Percentiles rank a stretch among this genome's conserved stretches.
Evolutionary conservation across 495 filamentous ascomycete species (phyloP).

Genomic region (Xylaria grammica): DNA sequence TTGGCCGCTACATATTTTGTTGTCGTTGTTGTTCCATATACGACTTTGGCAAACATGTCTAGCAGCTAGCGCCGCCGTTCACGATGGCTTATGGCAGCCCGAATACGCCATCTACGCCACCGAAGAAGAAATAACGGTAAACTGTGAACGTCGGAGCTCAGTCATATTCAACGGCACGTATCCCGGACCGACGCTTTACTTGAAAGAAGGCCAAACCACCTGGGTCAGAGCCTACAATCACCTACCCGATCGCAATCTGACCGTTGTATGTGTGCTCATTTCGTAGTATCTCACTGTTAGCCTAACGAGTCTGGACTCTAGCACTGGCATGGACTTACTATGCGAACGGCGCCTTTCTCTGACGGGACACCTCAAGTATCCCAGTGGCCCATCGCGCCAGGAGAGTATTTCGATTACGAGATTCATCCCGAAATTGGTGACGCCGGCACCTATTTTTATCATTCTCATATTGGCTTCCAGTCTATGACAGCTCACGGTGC

Average conservation of each 20-base stretch:
- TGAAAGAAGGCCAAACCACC: slow-evolving; percentile 53
- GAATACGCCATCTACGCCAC: slow-evolving; percentile 56
- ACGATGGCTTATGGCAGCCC: slow-evolving; percentile 42
- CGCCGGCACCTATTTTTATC: slow-evolving; percentile 65
- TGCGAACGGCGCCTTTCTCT: slow-evolving; percentile 59
- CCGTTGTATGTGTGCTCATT: slow-evolving; percentile 51
- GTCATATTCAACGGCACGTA: slow-evolving; percentile 60
- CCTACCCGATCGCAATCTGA: slow-evolving; percentile 56
- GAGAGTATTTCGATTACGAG: slow-evolving; percentile 68
- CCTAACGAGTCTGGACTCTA: slow-evolving; percentile 28
- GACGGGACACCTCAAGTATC: slow-evolving; percentile 59
- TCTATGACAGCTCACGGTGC: slow-evolving; percentile 58
- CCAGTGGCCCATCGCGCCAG: slow-evolving; percentile 65
- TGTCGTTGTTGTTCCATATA: slow-evolving; percentile 27
- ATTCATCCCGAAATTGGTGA: slow-evolving; percentile 52
- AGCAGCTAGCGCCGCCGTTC: slow-evolving; percentile 27
- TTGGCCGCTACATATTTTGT: slow-evolving; percentile 30
- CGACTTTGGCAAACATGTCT: slow-evolving; percentile 29
- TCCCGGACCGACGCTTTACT: slow-evolving; percentile 56
- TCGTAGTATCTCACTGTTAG: neutral
- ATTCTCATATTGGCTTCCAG: slow-evolving; percentile 64
- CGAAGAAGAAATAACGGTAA: slow-evolving; percentile 42
- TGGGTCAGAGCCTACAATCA: slow-evolving; percentile 68
- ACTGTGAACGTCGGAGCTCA: slow-evolving; percentile 49
- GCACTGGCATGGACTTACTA: slow-evolving; percentile 68